Evolutionary conservation across 441 rosid genomes (phyloP).

Genomic region (Gossypium gossypioides): DNA sequence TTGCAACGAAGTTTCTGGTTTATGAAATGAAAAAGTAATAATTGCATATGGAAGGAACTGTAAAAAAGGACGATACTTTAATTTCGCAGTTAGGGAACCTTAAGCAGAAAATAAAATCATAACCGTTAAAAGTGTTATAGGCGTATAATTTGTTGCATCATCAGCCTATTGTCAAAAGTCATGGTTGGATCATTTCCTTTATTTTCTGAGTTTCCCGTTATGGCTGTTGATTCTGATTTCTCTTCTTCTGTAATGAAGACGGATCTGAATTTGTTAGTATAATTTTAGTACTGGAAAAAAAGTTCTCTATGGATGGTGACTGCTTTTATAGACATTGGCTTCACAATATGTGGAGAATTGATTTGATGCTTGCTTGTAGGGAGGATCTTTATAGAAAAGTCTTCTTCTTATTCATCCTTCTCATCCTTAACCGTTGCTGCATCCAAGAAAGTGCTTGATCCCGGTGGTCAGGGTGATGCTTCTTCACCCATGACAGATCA

Average conservation of each 20-base stretch:
- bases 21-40: neutral
- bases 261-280: neutral
- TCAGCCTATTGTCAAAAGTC: neutral
- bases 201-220: neutral
- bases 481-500: conserved; percentile 41
- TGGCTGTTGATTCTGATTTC: neutral
- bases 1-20: neutral
- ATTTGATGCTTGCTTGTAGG: conserved; percentile 44
- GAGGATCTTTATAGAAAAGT: conserved; percentile 49
- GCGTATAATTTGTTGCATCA: neutral
- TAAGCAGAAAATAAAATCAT: neutral
- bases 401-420: conserved; percentile 47
- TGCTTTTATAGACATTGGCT: neutral
- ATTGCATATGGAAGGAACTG: neutral
- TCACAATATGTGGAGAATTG: conserved; percentile 8
- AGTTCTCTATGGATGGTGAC: neutral
- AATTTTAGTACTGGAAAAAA: neutral
- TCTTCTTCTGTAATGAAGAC: conserved; percentile 9
- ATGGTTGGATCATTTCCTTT: neutral
- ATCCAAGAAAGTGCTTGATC: conserved; percentile 58
- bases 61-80: neutral
- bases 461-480: conserved; percentile 34
- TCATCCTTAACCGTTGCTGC: conserved; percentile 41
- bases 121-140: neutral
- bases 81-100: neutral